phyloP scores from a whole-genome alignment of 23 red algal genomes.

The Gracilaria domingensis region DNA sequence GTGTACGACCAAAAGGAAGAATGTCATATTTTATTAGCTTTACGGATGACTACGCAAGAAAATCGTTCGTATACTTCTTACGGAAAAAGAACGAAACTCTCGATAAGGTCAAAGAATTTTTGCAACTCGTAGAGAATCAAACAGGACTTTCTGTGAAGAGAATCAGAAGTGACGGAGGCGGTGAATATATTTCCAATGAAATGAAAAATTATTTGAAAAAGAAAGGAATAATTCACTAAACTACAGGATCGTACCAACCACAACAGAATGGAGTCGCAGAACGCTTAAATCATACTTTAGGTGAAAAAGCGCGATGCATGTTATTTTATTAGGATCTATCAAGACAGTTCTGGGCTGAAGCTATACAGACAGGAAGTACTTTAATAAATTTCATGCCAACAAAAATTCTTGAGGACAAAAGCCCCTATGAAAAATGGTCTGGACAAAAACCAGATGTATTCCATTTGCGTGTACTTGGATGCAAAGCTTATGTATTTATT shows the following conservation, averaged over 20 bases:
- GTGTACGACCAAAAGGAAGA: too few relatives aligned
- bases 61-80: not conserved
- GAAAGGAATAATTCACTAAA: slow-evolving; percentile 7
- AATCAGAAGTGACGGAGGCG: too few relatives aligned
- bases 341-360: too few relatives aligned
- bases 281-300: not conserved
- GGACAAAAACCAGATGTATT: slow-evolving; percentile 6
- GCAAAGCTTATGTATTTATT: slow-evolving; percentile 40
- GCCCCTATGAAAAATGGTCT: slow-evolving; percentile 17
- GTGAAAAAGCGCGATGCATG: too few relatives aligned
- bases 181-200: too few relatives aligned
- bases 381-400: not conserved
- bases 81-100: too few relatives aligned
- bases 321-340: too few relatives aligned
- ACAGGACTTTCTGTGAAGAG: too few relatives aligned
- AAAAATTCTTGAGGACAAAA: not conserved
- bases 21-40: slow-evolving; percentile 4
- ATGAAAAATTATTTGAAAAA: not conserved
- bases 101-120: too few relatives aligned
- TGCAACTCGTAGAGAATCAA: too few relatives aligned
- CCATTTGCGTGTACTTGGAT: not conserved
- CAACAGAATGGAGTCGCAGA: too few relatives aligned
- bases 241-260: too few relatives aligned
- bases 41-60: not conserved
- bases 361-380: not conserved